Base-by-base conservation (phyloP, 164 flowering plant genomes). In the Kalanchoe fedtschenkoi region DNA sequence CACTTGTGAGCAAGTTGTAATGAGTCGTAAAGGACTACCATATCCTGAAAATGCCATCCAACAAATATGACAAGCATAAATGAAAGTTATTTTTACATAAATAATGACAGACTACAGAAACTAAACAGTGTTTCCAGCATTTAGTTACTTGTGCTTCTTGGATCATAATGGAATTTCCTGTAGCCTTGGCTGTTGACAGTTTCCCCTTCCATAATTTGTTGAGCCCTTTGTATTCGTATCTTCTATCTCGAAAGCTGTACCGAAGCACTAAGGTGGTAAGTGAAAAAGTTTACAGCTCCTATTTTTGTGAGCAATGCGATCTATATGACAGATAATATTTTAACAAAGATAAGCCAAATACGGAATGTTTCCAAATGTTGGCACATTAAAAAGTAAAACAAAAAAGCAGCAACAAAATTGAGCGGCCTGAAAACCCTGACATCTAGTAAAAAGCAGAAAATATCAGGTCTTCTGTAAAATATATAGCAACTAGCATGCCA, bases 181-280 rank as follows among this genome's bases (percentile, higher is more conserved):
- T 86, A 39, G 91, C 77, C 78, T 91, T 95, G 60, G 96, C 99
- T 67, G 88, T 95, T 1, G 83, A 78, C 60, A 95, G 67, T 76
- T 83, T 88, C 30, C 96, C 96, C 79, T 95, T 95, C 99, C 99
- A 95, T 34, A 82, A 87, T 75, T 95, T 95, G 71, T 95, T 95
- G 43, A 91, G 97, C 53, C 91, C 93, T 79, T 95, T 95, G 73
- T 95, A 95, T 66, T 95, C 99, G 74, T 95, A 95, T 65, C 99
- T 88, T 80, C 99, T 82, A 73, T 95, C 99, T 42, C 99, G 91
- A 72, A 95, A 95, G 74, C 99, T 93, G 67, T 60, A 70, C 74
- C n/a, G 29, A 64, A 10, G 15, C 38, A 30, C 6, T n/a, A 24
- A 16, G 0, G 17, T 8, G 24, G 42, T 19, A 34, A 33, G 28